phyloP scores from a whole-genome alignment of 768 basidiomycete species.

The Suillus alpinus region DNA sequence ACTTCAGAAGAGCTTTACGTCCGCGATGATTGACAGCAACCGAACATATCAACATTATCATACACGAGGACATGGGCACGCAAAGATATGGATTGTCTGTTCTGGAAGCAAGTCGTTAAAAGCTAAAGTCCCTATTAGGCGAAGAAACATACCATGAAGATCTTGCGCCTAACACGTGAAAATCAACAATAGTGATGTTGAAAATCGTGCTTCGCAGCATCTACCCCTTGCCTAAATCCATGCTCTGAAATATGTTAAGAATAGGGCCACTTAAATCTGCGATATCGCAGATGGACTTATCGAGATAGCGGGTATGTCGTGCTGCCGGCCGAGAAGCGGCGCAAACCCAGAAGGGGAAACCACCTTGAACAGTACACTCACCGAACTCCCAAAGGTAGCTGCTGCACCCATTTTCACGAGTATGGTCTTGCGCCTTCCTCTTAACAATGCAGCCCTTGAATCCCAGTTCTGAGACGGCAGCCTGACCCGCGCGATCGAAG shows the following conservation, averaged over 20 bases:
- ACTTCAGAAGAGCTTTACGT: neutral
- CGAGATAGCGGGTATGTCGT: conserved; percentile 3
- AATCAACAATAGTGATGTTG: conserved; percentile 29
- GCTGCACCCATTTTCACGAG: conserved; percentile 34
- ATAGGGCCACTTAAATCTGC: conserved; percentile 12
- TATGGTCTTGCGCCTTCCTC: conserved; percentile 44
- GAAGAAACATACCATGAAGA: neutral
- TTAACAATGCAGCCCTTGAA: conserved; percentile 62
- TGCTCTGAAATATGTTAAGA: conserved; percentile 40
- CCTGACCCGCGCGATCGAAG: conserved; percentile 15
- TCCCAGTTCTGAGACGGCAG: conserved; percentile 53
- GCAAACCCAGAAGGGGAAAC: neutral
- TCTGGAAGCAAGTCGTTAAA: conserved; percentile 2
- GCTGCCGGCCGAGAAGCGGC: conserved; percentile 1
- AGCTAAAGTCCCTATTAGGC: neutral
- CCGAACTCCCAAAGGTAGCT: conserved; percentile 66
- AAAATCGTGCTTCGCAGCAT: conserved; percentile 40
- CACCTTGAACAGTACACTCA: conserved; percentile 24
- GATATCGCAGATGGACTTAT: neutral
- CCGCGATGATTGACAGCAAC: neutral
- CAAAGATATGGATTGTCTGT: neutral
- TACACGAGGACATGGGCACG: conserved; percentile 5
- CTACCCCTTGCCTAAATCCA: conserved; percentile 58
- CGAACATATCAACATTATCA: neutral
- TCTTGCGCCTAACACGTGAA: neutral